Conservation (phyloP, 768 basidiomycete species). For the Chiua virens region DNA sequence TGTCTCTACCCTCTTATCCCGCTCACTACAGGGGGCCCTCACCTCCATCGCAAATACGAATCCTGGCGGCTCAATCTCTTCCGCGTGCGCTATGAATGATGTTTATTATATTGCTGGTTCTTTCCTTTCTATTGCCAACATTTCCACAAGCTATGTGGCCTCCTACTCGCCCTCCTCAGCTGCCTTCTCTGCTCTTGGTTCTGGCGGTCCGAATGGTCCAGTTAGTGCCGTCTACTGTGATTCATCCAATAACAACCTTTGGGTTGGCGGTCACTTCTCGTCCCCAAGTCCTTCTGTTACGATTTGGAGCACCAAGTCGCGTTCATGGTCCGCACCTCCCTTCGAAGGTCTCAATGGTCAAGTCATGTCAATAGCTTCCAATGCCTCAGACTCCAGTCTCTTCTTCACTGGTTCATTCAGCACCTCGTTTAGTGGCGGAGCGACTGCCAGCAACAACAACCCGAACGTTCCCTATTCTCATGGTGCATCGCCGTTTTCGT, state of each 20-base stretch:
- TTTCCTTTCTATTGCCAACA: constrained; percentile 70
- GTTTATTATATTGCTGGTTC: constrained; percentile 80
- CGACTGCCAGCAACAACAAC: constrained; percentile 61
- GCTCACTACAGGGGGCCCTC: constrained; percentile 63
- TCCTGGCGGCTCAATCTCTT: constrained; percentile 69
- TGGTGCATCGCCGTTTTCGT: constrained; percentile 83
- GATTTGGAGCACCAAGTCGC: constrained; percentile 61
- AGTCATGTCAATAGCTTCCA: constrained; percentile 76
- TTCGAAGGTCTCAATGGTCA: constrained; percentile 76
- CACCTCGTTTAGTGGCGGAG: constrained; percentile 63
- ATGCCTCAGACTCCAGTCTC: constrained; percentile 67
- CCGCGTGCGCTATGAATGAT: constrained; percentile 69
- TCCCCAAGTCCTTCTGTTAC: constrained; percentile 69
- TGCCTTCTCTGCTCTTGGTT: constrained; percentile 61
- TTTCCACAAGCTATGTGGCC: constrained; percentile 68
- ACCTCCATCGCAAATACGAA: constrained; percentile 75
- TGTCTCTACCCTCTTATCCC: constrained; percentile 69
- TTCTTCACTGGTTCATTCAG: constrained; percentile 90
- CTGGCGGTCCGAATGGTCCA: constrained; percentile 69
- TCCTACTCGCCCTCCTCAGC: constrained; percentile 65
- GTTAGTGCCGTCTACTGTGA: constrained; percentile 83
- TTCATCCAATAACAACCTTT: constrained; percentile 56
- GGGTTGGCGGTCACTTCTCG: constrained; percentile 78
- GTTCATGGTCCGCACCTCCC: constrained; percentile 73
- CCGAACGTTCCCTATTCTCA: constrained; percentile 83